Evolutionary conservation across 805 yeast species (phyloP).

Genomic region (Candida easanensis): DNA sequence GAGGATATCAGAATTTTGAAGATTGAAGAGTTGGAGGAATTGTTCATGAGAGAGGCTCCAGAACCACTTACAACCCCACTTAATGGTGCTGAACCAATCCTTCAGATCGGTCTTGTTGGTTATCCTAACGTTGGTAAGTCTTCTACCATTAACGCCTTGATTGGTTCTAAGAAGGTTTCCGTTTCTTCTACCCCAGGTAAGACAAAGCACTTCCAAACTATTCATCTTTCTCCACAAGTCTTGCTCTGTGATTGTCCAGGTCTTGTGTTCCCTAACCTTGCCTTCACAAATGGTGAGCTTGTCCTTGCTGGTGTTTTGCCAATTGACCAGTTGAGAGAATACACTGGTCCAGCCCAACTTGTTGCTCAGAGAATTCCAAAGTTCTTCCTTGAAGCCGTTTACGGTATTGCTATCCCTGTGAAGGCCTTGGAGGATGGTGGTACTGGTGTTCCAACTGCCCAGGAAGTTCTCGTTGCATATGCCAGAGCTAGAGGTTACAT

Average conservation of each 20-base stretch:
- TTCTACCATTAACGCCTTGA: constrained; percentile 95
- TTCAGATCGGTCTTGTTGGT: constrained; percentile 94
- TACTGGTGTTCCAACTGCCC: constrained; percentile 81
- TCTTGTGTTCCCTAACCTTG: constrained; percentile 96
- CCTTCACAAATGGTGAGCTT: constrained; percentile 92
- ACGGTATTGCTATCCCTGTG: constrained; percentile 86
- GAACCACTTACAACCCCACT: constrained; percentile 50
- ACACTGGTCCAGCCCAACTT: constrained; percentile 81
- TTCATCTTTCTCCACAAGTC: constrained; percentile 76
- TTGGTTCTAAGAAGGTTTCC: constrained; percentile 96
- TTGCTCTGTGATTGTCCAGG: constrained; percentile 98
- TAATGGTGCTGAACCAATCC: constrained; percentile 58
- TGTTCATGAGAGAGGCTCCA: constrained; percentile 81
- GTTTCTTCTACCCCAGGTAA: constrained; percentile 99
- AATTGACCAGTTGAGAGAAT: constrained; percentile 92
- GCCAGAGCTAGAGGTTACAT: constrained; percentile 96
- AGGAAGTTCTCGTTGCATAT: constrained; percentile 85
- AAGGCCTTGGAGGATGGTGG: constrained; percentile 85
- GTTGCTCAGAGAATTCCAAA: constrained; percentile 90
- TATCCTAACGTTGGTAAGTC: constrained; percentile 97
- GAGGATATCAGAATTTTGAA: constrained; percentile 67
- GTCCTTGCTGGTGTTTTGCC: constrained; percentile 99
- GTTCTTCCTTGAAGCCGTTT: constrained; percentile 81
- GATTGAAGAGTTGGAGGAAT: constrained; percentile 79
- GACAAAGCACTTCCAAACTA: constrained; percentile 98